Conservation (phyloP, 2,329 filamentous ascomycete genomes). For the Neonectria coccinea region DNA sequence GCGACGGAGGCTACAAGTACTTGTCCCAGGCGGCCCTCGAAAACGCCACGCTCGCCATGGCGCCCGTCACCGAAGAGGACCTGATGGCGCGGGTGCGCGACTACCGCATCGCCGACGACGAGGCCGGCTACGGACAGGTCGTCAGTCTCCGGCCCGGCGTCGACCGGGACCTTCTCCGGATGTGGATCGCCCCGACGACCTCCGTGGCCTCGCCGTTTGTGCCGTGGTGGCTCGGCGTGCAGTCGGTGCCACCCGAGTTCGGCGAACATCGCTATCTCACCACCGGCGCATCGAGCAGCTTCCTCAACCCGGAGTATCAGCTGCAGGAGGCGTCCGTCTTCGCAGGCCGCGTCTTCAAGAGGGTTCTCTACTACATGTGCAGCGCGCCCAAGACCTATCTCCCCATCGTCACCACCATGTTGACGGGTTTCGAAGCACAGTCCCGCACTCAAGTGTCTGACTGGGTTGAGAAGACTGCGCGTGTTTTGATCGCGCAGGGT, state of each 20-base stretch:
- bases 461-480: constrained; percentile 40
- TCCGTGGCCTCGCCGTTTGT: constrained; percentile 39
- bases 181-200: constrained; percentile 38
- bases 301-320: constrained; percentile 42
- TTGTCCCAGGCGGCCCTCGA: constrained; percentile 41
- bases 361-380: constrained; percentile 41
- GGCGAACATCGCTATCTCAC: constrained; percentile 40
- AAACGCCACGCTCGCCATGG: constrained; percentile 38
- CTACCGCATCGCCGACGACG: constrained; percentile 39
- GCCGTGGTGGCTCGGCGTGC: constrained; percentile 40
- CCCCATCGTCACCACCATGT: constrained; percentile 30
- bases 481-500: constrained; percentile 32
- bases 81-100: constrained; percentile 41
- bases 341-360: constrained; percentile 39
- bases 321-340: constrained; percentile 39
- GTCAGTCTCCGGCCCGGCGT: constrained; percentile 33
- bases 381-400: constrained; percentile 37
- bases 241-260: constrained; percentile 38
- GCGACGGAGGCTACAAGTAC: constrained; percentile 42
- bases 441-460: constrained; percentile 32
- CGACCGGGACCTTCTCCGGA: constrained; percentile 35
- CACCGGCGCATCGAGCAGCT: constrained; percentile 39
- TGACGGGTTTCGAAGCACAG: constrained; percentile 28
- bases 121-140: constrained; percentile 40
- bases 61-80: constrained; percentile 36